A percentile compares a stretch with the other conserved stretches of the same genome.
phyloP scores from a whole-genome alignment of 176 grass and related monocot species.

The Alopecurus myosuroides region DNA sequence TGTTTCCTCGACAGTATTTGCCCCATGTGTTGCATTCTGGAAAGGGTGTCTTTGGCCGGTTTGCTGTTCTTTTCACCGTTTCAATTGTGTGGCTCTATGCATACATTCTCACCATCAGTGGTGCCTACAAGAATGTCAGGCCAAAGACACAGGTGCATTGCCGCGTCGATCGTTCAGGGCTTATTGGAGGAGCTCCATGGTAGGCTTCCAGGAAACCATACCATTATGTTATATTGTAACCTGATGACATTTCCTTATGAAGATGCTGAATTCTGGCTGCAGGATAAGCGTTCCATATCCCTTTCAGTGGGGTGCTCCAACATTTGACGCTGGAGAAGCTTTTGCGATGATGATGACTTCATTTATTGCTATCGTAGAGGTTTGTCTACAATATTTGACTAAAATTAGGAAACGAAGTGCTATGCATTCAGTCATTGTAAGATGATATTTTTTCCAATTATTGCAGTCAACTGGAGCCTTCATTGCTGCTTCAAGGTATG shows the following conservation, averaged over 20 bases:
- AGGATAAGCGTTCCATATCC: slow-evolving; percentile 96
- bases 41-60: slow-evolving; percentile 53
- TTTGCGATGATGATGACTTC: slow-evolving; percentile 98
- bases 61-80: slow-evolving; percentile 75
- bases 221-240: background rate
- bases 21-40: slow-evolving; percentile 47
- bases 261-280: background rate
- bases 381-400: slow-evolving; percentile 20
- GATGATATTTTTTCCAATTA: background rate
- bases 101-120: slow-evolving; percentile 80
- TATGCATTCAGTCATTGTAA: background rate
- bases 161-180: slow-evolving; percentile 80
- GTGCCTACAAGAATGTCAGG: slow-evolving; percentile 63
- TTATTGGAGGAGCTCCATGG: slow-evolving; percentile 82
- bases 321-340: slow-evolving; percentile 92
- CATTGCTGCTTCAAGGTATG: slow-evolving; percentile 75
- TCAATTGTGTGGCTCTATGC: slow-evolving; percentile 90
- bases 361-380: slow-evolving; percentile 87
- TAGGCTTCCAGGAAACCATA: slow-evolving; percentile 25
- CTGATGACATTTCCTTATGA: background rate
- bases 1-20: slow-evolving; percentile 51
- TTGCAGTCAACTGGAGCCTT: slow-evolving; percentile 79
- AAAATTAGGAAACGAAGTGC: background rate
- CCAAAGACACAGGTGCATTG: slow-evolving; percentile 85
- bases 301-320: slow-evolving; percentile 93